Evolutionary conservation across 768 basidiomycete genomes (phyloP), one percentile per base, ranked within the genome.

Genomic region (Naganishia vishniacii): DNA sequence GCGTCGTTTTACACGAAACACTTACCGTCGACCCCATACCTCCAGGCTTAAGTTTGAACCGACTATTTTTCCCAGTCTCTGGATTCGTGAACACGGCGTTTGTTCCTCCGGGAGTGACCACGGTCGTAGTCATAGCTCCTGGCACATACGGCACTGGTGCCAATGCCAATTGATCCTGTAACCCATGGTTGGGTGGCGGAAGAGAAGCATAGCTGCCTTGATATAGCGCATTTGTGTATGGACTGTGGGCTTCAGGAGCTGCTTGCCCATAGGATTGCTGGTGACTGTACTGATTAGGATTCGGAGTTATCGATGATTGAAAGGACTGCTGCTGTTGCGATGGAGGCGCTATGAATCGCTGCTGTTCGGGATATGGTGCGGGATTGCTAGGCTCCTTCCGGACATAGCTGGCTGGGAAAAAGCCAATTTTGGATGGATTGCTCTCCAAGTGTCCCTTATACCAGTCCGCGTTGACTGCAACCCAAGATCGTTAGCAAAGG

Each of bases 391-490:
- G 37, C n/a, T 56, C 53, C 20, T 47, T 46, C 26, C 41, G 37
- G 28, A 63, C 26, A 20, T 63, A 63, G 42, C 56, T 63, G 23
- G 48, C 41, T 13, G 62, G 62, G 62, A 63, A 63, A 12, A 63
- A 51, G 29, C 62, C 62, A 18, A 15, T 28, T 56, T 34, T 46
- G n/a, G 48, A 44, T 6, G 62, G 62, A 26, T 63, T 51, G 4
- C 25, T 26, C 32, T 63, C 62, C 37, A 56, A 34, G 51, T 63
- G 62, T 26, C 62, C 62, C 44, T 51, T 41, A 28, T 63, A 53
- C 62, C 62, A 63, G n/a, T 63, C 62, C 37, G 62, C 28, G 28
- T 63, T 63, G 41, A 63, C 62, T 63, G 26, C 4, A 32, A 13
- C 7, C 18, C n/a, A n/a, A 11, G 12, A 11, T 32, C 15, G 32